Percentiles rank a stretch among this genome's conserved stretches.
phyloP scores from a whole-genome alignment of 1,284 basidiomycete species.

The Tylopilus orsonianus region DNA sequence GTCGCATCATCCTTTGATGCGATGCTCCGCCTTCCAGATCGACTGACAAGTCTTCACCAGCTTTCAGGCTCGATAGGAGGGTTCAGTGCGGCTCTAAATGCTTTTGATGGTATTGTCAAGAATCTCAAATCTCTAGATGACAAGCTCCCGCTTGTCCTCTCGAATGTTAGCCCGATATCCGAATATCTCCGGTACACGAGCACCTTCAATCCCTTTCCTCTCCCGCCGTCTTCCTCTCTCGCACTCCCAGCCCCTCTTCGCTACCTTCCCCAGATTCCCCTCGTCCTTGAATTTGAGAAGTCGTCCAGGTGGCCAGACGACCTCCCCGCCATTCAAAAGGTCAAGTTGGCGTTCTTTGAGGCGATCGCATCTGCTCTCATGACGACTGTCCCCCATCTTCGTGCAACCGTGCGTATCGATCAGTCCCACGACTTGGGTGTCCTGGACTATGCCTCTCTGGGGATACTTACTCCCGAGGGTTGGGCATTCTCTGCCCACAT shows the following conservation, averaged over 20 bases:
- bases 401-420: conserved; percentile 59
- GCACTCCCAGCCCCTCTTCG: conserved; percentile 57
- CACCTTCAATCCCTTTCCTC: conserved; percentile 65
- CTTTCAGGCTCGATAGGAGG: conserved; percentile 52
- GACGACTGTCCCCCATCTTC: conserved; percentile 49
- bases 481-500: conserved; percentile 87
- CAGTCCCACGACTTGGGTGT: conserved; percentile 52
- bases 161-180: conserved; percentile 75
- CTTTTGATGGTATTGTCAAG: conserved; percentile 82
- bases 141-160: conserved; percentile 79
- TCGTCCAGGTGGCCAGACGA: conserved; percentile 97
- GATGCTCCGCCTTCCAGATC: conserved; percentile 66
- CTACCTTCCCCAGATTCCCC: conserved; percentile 68
- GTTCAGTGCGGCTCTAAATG: conserved; percentile 76
- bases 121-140: conserved; percentile 77
- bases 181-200: conserved; percentile 82
- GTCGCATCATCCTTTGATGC: conserved; percentile 68
- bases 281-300: conserved; percentile 86
- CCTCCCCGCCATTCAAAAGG: conserved; percentile 87
- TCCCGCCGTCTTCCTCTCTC: conserved; percentile 50
- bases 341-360: conserved; percentile 93
- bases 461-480: conserved; percentile 79
- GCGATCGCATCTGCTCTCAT: conserved; percentile 67
- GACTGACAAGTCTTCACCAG: conserved; percentile 50
- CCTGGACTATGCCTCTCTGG: conserved; percentile 72